A percentile compares a stretch with the other conserved stretches of the same genome.
These are phyloP conservation scores for Glycine latifolia DNA, from an alignment of 306 rosid species.

Conservation along the genomic window DNA sequence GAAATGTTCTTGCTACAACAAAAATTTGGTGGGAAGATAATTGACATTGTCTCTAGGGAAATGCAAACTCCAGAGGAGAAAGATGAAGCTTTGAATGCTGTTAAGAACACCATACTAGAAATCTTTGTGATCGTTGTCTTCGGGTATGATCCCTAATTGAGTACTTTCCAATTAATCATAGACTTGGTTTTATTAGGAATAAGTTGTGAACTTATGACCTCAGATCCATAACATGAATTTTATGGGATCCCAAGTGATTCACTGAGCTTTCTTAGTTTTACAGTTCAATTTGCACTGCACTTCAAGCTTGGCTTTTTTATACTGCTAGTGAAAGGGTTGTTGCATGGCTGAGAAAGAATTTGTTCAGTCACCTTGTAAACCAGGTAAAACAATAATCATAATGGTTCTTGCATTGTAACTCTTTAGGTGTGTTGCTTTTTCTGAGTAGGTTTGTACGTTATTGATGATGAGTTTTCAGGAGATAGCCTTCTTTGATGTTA, in stretches of 20 bases:
- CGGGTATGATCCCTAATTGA: too few relatives aligned
- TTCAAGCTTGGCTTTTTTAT: conserved; percentile 84
- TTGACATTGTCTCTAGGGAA: conserved; percentile 76
- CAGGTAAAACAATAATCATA: too few relatives aligned
- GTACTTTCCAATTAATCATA: too few relatives aligned
- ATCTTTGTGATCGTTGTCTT: too few relatives aligned
- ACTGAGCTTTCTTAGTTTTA: conserved; percentile 44
- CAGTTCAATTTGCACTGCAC: conserved; percentile 78
- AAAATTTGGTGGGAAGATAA: conserved; percentile 72
- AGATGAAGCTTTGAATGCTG: conserved; percentile 66
- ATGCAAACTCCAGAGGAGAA: conserved; percentile 59
- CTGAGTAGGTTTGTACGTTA: not conserved
- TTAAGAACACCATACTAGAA: conserved; percentile 3
- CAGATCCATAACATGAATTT: conserved; percentile 22
- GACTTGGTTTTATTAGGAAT: conserved; percentile 10
- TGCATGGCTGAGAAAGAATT: conserved; percentile 71
- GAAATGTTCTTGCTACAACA: too few relatives aligned
- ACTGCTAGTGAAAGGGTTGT: conserved; percentile 87
- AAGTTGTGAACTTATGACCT: conserved; percentile 28
- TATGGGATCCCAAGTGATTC: conserved; percentile 30
- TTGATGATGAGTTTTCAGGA: conserved; percentile 60
- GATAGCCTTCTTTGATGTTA: conserved; percentile 85
- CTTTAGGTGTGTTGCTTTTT: too few relatives aligned
- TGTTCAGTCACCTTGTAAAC: too few relatives aligned
- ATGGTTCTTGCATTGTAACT: too few relatives aligned